Evolutionary conservation across 2,329 filamentous ascomycete species (phyloP).

Genomic region (Thielaviopsis ethacetica): DNA sequence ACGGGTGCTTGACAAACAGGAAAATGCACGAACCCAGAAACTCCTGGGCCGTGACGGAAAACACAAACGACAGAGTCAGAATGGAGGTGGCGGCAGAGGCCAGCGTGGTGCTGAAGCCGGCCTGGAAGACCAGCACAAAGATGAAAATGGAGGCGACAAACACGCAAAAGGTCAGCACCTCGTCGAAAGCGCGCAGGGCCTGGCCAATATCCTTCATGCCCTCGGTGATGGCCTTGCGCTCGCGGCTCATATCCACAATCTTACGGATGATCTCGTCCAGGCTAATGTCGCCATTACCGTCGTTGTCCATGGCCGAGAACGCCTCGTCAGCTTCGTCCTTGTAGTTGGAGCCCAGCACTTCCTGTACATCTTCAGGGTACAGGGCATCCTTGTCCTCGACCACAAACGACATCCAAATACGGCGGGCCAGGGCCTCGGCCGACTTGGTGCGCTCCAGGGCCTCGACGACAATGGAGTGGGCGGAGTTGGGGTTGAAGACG

Average conservation of each 20-base stretch:
- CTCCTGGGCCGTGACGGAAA: constrained; percentile 81
- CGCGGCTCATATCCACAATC: constrained; percentile 66
- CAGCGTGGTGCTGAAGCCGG: constrained; percentile 67
- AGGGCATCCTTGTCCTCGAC: constrained; percentile 73
- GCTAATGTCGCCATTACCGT: constrained; percentile 85
- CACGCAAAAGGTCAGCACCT: constrained; percentile 66
- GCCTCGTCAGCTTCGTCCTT: constrained; percentile 70
- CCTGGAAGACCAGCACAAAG: constrained; percentile 81
- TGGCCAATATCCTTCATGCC: constrained; percentile 98
- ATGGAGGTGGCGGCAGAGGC: constrained; percentile 83
- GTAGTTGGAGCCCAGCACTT: constrained; percentile 66
- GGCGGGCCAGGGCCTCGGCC: constrained; percentile 80
- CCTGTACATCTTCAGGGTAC: constrained; percentile 63
- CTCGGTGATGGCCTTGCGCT: constrained; percentile 73
- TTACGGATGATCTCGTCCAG: constrained; percentile 90
- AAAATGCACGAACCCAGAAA: constrained; percentile 98
- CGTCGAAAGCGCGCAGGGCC: constrained; percentile 80
- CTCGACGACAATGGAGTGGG: constrained; percentile 77
- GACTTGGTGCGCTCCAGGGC: constrained; percentile 72
- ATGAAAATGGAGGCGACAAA: constrained; percentile 68
- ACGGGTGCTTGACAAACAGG: constrained; percentile 96
- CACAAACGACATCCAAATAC: constrained; percentile 97
- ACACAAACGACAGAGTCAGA: constrained; percentile 92
- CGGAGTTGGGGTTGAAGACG: constrained; percentile 81
- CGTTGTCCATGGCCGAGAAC: constrained; percentile 65